A percentile compares a stretch with the other conserved stretches of the same genome.
Conservation (phyloP, 371 early-diverging fungal species). For the Mucor plumbeus region DNA sequence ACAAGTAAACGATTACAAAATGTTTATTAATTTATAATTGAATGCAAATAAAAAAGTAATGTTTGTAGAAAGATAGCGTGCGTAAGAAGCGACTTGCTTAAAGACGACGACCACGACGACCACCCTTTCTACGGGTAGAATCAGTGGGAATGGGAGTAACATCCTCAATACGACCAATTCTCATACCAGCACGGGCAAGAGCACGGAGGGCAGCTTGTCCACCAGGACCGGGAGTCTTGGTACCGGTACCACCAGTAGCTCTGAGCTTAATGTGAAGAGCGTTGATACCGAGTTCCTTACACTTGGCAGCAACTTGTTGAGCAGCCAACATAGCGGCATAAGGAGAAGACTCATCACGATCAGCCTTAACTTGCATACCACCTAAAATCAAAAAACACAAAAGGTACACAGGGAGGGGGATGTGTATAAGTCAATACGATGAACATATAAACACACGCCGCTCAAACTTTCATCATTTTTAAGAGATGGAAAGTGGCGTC, state of each 20-base stretch:
- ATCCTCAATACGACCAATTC: slow-evolving; percentile 99
- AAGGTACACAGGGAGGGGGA: slow-evolving; percentile 7
- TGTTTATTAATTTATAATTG: slow-evolving; percentile 5
- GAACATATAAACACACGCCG: slow-evolving; percentile 6
- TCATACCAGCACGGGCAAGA: slow-evolving; percentile 99
- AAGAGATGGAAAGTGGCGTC: not conserved
- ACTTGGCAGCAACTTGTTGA: slow-evolving; percentile 99
- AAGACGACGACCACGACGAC: slow-evolving; percentile 99
- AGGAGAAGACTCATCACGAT: slow-evolving; percentile 99
- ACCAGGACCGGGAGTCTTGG: slow-evolving; percentile 99
- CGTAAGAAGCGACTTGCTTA: slow-evolving; percentile 50
- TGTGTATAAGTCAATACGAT: slow-evolving; percentile 4
- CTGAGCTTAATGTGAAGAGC: slow-evolving; percentile 99
- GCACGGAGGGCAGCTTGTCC: slow-evolving; percentile 99
- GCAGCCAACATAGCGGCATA: slow-evolving; percentile 99
- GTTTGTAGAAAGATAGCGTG: not conserved
- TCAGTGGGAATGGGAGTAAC: slow-evolving; percentile 99
- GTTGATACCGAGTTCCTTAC: slow-evolving; percentile 99
- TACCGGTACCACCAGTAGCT: slow-evolving; percentile 99
- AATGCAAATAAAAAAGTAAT: not conserved
- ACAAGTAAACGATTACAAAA: slow-evolving; percentile 2
- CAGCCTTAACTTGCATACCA: slow-evolving; percentile 99
- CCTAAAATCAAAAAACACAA: not conserved
- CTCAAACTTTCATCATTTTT: not conserved
- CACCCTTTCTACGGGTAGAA: slow-evolving; percentile 99